Base-by-base conservation (phyloP, 352 stramenopile species). In the Phytophthora melonis region DNA sequence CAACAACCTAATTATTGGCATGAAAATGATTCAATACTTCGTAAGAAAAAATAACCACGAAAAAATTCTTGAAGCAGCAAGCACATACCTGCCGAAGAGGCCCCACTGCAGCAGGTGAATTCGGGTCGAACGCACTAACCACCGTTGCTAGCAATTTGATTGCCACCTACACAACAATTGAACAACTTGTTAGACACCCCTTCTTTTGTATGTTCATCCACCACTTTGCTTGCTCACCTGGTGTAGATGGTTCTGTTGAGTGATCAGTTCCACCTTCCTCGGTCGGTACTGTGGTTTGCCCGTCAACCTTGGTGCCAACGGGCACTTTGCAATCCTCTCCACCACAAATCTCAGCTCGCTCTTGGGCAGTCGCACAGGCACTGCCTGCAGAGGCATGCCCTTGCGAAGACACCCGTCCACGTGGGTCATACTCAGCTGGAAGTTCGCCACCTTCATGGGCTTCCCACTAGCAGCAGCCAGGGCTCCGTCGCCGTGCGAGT, bases 291-390 rank as follows among this genome's bases (percentile, higher is more conserved):
- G 88, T 43, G 81, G 80, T 7, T 80, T 89, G 8, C 86, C 85
- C 8, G 80, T 81, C 16, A 97, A 79, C 18, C 50, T 74, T 1
- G 72, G 53, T 4, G 88, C 81, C 13, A 92, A 18, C 7, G 90
- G 89, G 66, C 90, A 97, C 50, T 86, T 82, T 8, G 83, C 79
- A 41, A 97, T 92, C 19, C 90, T 85, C 34, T 97, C 89, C 36
- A 86, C 75, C 13, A 94, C 84, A 75, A 97, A 97, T 65, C 94
- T 93, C 23, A 97, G 79, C 65, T 97, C 90, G 68, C 89, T 95
- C 76, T 93, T 94, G 0, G 90, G 89, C 32, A 97, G 70, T 30
- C 91, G 86, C 52, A 97, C 84, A 6, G 86, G 68, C 3, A 93
- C 68, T 0, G 78, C 72, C 32, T 91, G 83, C 32, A 95, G 55